Evolutionary conservation across 2,329 filamentous ascomycete species (phyloP).

Genomic region (Sphaceloma murrayae): DNA sequence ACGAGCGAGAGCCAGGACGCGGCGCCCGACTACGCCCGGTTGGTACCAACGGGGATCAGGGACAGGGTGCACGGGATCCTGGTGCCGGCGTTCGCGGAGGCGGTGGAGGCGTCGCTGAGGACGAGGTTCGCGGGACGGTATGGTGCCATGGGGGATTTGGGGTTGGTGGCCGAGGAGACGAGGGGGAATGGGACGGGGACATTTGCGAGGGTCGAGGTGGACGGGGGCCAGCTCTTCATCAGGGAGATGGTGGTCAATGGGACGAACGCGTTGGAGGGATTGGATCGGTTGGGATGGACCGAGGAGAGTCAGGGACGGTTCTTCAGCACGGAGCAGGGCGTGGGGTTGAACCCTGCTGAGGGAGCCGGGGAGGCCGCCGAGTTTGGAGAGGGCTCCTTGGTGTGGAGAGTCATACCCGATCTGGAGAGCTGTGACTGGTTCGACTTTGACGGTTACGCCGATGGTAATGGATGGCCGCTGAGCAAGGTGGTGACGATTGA

Average conservation of each 20-base stretch:
- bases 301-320: slow-evolving; percentile 7
- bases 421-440: slow-evolving; percentile 12
- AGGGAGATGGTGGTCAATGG: slow-evolving; percentile 1
- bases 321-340: slow-evolving; percentile 1
- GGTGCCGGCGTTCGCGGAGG: neutral
- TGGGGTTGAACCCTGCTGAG: slow-evolving; percentile 6
- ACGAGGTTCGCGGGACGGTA: neutral
- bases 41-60: neutral
- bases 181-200: neutral
- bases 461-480: slow-evolving; percentile 7
- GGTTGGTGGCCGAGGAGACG: slow-evolving; percentile 1
- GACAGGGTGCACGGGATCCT: neutral
- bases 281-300: slow-evolving; percentile 3
- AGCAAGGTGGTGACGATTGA: slow-evolving; percentile 8
- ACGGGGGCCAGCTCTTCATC: neutral
- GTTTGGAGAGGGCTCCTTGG: slow-evolving; percentile 1
- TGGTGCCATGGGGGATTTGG: neutral
- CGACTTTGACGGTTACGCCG: slow-evolving; percentile 9
- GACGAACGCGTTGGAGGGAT: slow-evolving; percentile 4
- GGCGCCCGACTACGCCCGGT: neutral
- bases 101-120: neutral
- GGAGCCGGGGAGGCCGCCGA: slow-evolving; percentile 3
- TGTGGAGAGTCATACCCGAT: slow-evolving; percentile 8
- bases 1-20: neutral
- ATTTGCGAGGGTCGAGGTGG: neutral